Evolutionary conservation across 306 rosid genomes (phyloP).

Genomic region (Dryas alaskensis): DNA sequence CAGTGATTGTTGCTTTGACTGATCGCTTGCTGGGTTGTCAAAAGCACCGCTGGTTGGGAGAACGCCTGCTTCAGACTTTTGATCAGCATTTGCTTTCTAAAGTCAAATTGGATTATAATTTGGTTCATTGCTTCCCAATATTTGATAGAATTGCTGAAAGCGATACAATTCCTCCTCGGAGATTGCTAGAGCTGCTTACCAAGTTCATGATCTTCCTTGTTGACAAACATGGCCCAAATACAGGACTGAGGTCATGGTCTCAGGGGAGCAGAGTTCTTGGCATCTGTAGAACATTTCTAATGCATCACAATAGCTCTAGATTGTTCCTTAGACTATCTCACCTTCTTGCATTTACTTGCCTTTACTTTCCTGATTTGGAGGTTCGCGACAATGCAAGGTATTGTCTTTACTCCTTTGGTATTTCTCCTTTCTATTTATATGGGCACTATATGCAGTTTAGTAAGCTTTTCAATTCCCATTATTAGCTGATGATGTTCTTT

Average conservation of each 20-base stretch:
- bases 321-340: constrained; percentile 80
- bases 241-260: constrained; percentile 84
- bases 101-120: constrained; percentile 68
- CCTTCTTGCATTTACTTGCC: constrained; percentile 76
- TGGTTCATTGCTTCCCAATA: constrained; percentile 72
- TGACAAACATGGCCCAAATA: constrained; percentile 78
- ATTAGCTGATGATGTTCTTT: constrained; percentile 9
- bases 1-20: constrained; percentile 71
- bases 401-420: neutral
- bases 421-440: neutral
- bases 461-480: neutral
- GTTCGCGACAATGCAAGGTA: constrained; percentile 97
- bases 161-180: constrained; percentile 69
- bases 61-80: constrained; percentile 80
- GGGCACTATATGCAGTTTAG: neutral
- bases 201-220: constrained; percentile 81
- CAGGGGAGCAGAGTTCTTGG: constrained; percentile 93
- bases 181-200: constrained; percentile 69
- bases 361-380: constrained; percentile 91
- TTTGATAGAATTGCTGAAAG: constrained; percentile 86
- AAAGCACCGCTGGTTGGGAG: constrained; percentile 87
- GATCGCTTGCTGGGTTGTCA: constrained; percentile 81
- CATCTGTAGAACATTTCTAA: constrained; percentile 80
- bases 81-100: constrained; percentile 84
- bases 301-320: constrained; percentile 85